Base-by-base conservation (phyloP, 805 yeast species). In the Peterozyma toletana region DNA sequence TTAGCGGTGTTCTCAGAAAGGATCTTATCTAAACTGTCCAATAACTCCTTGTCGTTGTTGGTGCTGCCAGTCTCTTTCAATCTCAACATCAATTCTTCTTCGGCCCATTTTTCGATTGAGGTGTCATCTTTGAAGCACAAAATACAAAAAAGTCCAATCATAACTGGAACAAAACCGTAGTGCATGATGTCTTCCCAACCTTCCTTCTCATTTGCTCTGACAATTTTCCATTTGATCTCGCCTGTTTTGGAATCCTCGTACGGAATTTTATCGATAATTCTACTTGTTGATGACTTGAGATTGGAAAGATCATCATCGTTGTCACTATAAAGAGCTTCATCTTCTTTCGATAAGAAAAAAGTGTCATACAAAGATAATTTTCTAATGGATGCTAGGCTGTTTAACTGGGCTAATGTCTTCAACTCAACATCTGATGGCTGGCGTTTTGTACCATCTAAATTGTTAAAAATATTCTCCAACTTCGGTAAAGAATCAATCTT, bases 181-280 rank as follows among this genome's bases (percentile, higher is more conserved):
- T 81, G 86, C 54, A 81, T 79, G 44, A 85, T 70, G 50, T 70
- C 69, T 59, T 87, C 95, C 95, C 95, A 86, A 40, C 95, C 95
- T 66, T 86, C 95, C 57, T 79, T 80, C 54, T 75, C 79, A 43
- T 81, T 77, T 58, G 79, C 88, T 49, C 93, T 73, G 38, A 87
- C 79, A 45, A 86, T 66, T 54, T 78, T 75, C 95, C 93, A 86
- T 55, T 80, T 78, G 54, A 86, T 75, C 55, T 80, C 83, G 33
- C 95, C 95, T 14, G 86, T 80, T 35, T 78, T 68, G 37, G 83
- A 80, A 63, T 84, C 93, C 64, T 81, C 85, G 60, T 77, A 85
- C 37, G 96, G 95, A 47, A 86, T 77, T 65, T 86, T 86, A 62
- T 86, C 96, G 51, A 87, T 73, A 54, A 86, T 82, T 54, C 77